Conservation (phyloP, 1,284 basidiomycete genomes). For the Malassezia nana region DNA sequence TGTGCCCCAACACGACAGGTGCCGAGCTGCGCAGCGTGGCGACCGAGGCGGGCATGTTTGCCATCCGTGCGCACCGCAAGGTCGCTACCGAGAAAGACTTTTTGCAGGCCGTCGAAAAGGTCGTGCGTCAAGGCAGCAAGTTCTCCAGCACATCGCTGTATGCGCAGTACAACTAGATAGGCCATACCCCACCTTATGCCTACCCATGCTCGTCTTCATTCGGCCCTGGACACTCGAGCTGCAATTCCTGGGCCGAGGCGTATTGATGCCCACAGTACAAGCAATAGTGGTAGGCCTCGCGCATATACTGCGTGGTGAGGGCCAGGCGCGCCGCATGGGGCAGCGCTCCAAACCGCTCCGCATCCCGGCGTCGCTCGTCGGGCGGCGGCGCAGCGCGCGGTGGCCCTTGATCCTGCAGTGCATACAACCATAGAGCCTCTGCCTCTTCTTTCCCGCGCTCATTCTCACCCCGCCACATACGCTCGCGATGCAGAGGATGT, state of each 20-base stretch:
- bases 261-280: conserved; percentile 30
- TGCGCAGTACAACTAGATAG: conserved; percentile 25
- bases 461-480: background rate
- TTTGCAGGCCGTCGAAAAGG: conserved; percentile 94
- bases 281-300: conserved; percentile 20
- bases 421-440: background rate
- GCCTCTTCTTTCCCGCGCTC: conserved; percentile 12
- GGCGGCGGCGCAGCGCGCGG: background rate
- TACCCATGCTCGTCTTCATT: conserved; percentile 28
- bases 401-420: conserved; percentile 16
- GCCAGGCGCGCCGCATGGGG: conserved; percentile 15
- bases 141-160: conserved; percentile 58
- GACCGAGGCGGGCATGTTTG: conserved; percentile 99
- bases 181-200: background rate
- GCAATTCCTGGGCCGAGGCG: conserved; percentile 5
- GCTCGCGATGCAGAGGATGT: conserved; percentile 3
- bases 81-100: conserved; percentile 97
- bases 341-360: conserved; percentile 6
- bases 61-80: conserved; percentile 89
- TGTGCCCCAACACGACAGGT: conserved; percentile 96
- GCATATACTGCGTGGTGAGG: conserved; percentile 16
- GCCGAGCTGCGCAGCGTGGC: conserved; percentile 93
- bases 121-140: conserved; percentile 92
- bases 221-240: conserved; percentile 21
- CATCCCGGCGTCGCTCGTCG: conserved; percentile 1